phyloP scores from a whole-genome alignment of 192 early-diverging fungal species.

The Ambispora gerdemannii region DNA sequence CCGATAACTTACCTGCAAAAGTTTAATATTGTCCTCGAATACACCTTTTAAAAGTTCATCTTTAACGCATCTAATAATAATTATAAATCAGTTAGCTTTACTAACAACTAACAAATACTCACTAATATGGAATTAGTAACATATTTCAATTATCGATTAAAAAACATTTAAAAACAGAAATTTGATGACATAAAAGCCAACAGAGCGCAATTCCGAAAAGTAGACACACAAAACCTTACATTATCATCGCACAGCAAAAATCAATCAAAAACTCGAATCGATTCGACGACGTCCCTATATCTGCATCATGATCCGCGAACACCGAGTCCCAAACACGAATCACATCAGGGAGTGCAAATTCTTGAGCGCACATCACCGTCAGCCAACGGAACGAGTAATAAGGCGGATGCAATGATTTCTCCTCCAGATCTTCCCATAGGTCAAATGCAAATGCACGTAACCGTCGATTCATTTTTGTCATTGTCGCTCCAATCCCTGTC shows the following conservation, averaged over 20 bases:
- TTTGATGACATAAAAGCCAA: not conserved
- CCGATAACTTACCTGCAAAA: slow-evolving; percentile 51
- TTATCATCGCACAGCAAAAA: slow-evolving; percentile 69
- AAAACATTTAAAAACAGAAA: not conserved
- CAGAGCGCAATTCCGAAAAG: not conserved
- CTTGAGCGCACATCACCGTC: slow-evolving; percentile 71
- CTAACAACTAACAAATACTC: no score
- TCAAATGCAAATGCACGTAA: slow-evolving; percentile 55
- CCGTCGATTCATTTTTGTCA: slow-evolving; percentile 54
- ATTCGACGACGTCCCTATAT: slow-evolving; percentile 33
- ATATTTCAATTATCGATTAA: no score
- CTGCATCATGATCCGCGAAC: slow-evolving; percentile 57
- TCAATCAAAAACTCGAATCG: slow-evolving; percentile 70
- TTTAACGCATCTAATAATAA: slow-evolving; percentile 19
- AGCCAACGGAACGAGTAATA: slow-evolving; percentile 84
- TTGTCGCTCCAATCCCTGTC: slow-evolving; percentile 60
- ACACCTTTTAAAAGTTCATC: slow-evolving; percentile 51
- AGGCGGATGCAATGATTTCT: slow-evolving; percentile 63
- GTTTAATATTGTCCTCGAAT: slow-evolving; percentile 59
- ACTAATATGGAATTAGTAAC: no score
- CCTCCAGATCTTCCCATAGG: slow-evolving; percentile 58
- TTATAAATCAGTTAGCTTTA: no score
- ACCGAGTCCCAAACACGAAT: slow-evolving; percentile 78
- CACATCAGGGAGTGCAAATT: slow-evolving; percentile 73
- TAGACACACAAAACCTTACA: slow-evolving; percentile 41